phyloP scores from a whole-genome alignment of 148 eudicot genomes.

The Vaccinium darrowii region DNA sequence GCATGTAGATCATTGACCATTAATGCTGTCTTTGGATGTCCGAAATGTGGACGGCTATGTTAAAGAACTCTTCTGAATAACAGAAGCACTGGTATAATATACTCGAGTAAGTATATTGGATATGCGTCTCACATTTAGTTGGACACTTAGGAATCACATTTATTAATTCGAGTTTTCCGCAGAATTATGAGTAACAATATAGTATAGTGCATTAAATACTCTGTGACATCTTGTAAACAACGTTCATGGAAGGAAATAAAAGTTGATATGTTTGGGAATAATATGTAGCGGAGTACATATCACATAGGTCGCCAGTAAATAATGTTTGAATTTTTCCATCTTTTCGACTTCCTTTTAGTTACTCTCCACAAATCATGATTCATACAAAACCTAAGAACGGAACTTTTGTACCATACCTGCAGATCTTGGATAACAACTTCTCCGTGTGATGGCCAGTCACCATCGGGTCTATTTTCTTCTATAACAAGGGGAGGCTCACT shows the following conservation, averaged over 20 bases:
- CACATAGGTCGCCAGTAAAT: background rate
- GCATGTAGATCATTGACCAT: too few species aligned
- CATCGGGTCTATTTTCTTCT: conserved; percentile 42
- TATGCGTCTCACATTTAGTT: background rate
- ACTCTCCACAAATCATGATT: background rate
- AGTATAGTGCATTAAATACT: too few species aligned
- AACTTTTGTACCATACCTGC: conserved; percentile 30
- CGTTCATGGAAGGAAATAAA: too few species aligned
- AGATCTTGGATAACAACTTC: conserved; percentile 41
- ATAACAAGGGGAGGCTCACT: conserved; percentile 58
- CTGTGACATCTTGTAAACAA: too few species aligned
- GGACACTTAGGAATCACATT: background rate
- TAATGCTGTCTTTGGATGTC: too few species aligned
- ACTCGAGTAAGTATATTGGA: background rate
- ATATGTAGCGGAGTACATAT: background rate
- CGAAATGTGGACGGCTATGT: too few species aligned
- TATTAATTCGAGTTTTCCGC: too few species aligned
- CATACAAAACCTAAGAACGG: background rate
- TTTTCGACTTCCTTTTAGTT: background rate
- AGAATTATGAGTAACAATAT: too few species aligned
- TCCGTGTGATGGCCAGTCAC: conserved; percentile 54
- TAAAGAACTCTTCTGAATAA: background rate
- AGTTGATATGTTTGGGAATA: background rate
- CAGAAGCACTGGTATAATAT: background rate
- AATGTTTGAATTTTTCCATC: background rate